phyloP scores from a whole-genome alignment of 164 flowering plant genomes.

The Stephania japonica region DNA sequence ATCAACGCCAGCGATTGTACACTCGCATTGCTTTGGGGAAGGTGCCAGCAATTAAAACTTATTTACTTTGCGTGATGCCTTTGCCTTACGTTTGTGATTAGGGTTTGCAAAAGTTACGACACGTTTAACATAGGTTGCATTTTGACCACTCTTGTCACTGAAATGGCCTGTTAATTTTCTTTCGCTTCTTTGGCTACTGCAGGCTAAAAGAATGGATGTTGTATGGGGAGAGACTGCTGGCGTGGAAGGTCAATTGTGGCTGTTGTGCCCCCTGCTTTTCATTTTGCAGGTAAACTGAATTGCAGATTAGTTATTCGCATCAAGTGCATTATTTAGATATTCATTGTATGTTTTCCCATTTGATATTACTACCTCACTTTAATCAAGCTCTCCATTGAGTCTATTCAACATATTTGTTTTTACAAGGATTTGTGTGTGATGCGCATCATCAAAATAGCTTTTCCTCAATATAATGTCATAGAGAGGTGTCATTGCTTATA shows the following conservation, averaged over 20 bases:
- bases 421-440: neutral
- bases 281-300: slow-evolving; percentile 63
- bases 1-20: slow-evolving; percentile 92
- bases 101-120: neutral
- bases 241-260: slow-evolving; percentile 86
- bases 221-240: slow-evolving; percentile 99
- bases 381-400: neutral
- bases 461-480: neutral
- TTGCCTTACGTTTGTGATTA: neutral
- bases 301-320: neutral
- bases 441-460: neutral
- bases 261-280: slow-evolving; percentile 81
- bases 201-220: slow-evolving; percentile 99
- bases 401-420: neutral
- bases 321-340: neutral
- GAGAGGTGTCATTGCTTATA: neutral
- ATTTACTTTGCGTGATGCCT: neutral
- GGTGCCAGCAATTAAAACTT: slow-evolving; percentile 29
- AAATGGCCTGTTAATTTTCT: neutral
- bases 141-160: neutral
- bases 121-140: neutral
- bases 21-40: slow-evolving; percentile 99
- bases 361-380: neutral
- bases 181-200: slow-evolving; percentile 13
- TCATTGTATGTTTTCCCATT: neutral